phyloP scores from a whole-genome alignment of 768 basidiomycete genomes.

The Tricholomella constricta region DNA sequence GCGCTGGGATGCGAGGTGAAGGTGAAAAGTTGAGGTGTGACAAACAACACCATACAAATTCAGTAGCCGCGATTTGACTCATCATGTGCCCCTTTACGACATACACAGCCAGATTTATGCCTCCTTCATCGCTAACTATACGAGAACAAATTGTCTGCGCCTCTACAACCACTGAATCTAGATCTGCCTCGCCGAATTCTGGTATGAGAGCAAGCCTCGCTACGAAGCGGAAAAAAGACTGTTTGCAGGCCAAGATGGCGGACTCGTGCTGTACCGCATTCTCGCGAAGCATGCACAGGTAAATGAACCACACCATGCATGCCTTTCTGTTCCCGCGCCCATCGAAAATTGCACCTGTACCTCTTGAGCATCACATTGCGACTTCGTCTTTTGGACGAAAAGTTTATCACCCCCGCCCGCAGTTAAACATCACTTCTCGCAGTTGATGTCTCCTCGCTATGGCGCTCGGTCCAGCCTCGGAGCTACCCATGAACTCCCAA shows the following conservation, averaged over 20 bases:
- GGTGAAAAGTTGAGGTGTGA: neutral
- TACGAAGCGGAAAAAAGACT: no score
- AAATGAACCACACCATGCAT: no score
- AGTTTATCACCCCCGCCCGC: conserved; percentile 1
- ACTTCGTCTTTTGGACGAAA: neutral
- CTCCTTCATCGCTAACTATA: no score
- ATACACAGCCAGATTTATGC: no score
- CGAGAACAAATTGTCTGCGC: no score
- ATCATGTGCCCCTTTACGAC: no score
- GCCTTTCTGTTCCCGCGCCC: neutral
- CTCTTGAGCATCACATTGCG: neutral
- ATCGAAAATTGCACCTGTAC: neutral
- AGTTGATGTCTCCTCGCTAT: conserved; percentile 2
- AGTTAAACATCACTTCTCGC: conserved; percentile 6
- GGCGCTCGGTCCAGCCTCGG: conserved; percentile 11
- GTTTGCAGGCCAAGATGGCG: no score
- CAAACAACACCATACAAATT: neutral
- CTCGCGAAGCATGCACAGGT: no score
- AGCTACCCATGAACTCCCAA: neutral
- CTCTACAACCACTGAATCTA: no score
- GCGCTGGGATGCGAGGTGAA: neutral
- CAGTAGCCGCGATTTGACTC: neutral
- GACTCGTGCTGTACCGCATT: no score
- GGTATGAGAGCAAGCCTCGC: no score
- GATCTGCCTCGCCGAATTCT: no score